phyloP scores from a whole-genome alignment of 2,329 filamentous ascomycete species.

The Septoria linicola region DNA sequence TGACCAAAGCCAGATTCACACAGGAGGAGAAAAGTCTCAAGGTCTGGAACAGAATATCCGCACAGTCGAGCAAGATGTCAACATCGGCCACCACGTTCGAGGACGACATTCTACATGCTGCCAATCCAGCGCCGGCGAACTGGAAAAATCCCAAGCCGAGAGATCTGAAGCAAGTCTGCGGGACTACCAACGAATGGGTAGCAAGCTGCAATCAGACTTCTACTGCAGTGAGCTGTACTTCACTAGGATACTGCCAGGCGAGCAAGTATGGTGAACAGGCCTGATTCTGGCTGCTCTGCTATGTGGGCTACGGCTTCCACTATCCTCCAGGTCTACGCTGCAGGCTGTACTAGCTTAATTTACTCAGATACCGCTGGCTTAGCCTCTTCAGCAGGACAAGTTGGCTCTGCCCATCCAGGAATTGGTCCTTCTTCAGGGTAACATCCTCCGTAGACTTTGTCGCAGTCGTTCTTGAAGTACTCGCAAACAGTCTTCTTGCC shows the following conservation, averaged over 20 bases:
- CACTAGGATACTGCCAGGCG: conserved; percentile 6
- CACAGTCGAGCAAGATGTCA: conserved; percentile 7
- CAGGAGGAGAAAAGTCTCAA: conserved; percentile 3
- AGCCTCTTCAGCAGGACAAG: background rate
- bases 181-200: conserved; percentile 2
- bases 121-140: background rate
- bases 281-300: too few species aligned
- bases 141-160: conserved; percentile 8
- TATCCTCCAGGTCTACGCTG: too few species aligned
- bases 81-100: background rate
- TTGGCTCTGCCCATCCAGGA: background rate
- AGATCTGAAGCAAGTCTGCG: conserved; percentile 5
- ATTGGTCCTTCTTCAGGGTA: background rate
- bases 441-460: conserved; percentile 2
- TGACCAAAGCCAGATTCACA: conserved; percentile 10
- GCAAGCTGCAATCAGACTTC: conserved; percentile 1
- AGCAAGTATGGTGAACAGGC: conserved; percentile 1
- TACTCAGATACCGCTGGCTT: too few species aligned
- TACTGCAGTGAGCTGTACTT: conserved; percentile 2
- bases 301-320: too few species aligned
- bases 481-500: conserved; percentile 12
- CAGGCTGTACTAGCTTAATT: too few species aligned
- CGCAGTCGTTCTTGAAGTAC: background rate
- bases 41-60: conserved; percentile 4
- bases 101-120: conserved; percentile 8